phyloP scores from a whole-genome alignment of 2,329 filamentous ascomycete species.

The Pseudogymnoascus sp. region DNA sequence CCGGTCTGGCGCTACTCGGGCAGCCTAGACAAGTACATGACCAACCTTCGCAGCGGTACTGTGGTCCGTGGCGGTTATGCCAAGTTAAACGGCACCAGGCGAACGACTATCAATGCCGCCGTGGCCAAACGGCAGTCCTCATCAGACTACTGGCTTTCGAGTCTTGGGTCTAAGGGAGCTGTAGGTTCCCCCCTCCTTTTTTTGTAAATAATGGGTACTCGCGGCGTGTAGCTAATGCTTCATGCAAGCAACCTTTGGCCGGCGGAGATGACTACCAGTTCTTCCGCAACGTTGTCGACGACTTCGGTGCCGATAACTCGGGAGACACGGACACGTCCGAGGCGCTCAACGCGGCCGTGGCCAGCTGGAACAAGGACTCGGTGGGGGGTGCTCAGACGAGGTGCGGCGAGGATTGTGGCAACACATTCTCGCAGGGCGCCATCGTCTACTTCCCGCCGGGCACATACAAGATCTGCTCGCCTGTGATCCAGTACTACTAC shows the following conservation, averaged over 20 bases:
- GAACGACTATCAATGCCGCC: neutral
- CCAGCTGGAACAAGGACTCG: no score
- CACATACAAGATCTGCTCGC: conserved; percentile 48
- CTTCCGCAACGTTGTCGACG: neutral
- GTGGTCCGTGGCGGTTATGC: conserved; percentile 15
- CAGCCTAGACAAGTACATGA: conserved; percentile 8
- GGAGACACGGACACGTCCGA: conserved; percentile 23
- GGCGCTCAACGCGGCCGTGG: neutral
- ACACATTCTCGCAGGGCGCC: conserved; percentile 61
- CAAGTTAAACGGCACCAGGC: conserved; percentile 1
- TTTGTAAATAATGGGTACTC: neutral
- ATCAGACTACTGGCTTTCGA: neutral
- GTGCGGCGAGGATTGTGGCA: conserved; percentile 73
- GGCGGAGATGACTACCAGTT: neutral
- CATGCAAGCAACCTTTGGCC: conserved; percentile 15
- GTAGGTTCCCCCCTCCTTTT: neutral
- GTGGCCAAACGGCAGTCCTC: neutral
- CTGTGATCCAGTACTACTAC: conserved; percentile 33
- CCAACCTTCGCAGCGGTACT: conserved; percentile 9
- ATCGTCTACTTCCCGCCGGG: conserved; percentile 24
- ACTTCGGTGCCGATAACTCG: conserved; percentile 25
- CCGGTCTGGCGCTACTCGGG: conserved; percentile 18
- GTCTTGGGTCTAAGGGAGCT: neutral
- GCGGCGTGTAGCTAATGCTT: neutral
- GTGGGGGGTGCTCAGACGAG: conserved; percentile 50